A percentile compares a stretch with the other conserved stretches of the same genome.
Evolutionary conservation across 2,329 filamentous ascomycete genomes (phyloP).

Genomic region (Diaporthe vaccinii): DNA sequence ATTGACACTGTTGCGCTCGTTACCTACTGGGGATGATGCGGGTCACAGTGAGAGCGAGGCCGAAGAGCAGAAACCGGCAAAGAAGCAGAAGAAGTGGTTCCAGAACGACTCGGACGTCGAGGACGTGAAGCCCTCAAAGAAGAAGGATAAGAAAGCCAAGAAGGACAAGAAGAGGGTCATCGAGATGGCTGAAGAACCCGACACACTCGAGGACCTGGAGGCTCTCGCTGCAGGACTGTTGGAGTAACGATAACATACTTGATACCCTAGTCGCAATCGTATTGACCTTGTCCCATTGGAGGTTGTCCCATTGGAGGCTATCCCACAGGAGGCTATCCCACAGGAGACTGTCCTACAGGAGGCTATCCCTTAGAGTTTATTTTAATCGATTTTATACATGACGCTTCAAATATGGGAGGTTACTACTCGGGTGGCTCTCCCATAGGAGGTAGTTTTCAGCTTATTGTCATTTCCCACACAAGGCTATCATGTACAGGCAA

Average conservation of each 20-base stretch:
- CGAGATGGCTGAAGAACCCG: conserved; percentile 76
- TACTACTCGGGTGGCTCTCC: neutral
- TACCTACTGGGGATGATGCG: conserved; percentile 58
- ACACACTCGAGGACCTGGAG: conserved; percentile 85
- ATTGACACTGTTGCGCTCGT: conserved; percentile 68
- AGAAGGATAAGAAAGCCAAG: conserved; percentile 61
- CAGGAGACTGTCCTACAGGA: neutral
- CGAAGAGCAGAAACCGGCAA: conserved; percentile 68
- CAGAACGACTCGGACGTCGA: conserved; percentile 73
- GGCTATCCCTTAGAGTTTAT: neutral
- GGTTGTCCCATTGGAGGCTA: neutral
- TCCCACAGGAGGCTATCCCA: neutral
- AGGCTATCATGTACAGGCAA: neutral
- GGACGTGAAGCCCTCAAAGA: conserved; percentile 57
- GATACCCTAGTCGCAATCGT: conserved; percentile 18
- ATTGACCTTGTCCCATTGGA: neutral
- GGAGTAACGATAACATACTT: conserved; percentile 54
- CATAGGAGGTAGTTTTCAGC: neutral
- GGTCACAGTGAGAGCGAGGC: conserved; percentile 49
- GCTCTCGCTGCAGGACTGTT: conserved; percentile 81
- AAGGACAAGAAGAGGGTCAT: conserved; percentile 57
- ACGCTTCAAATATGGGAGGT: neutral
- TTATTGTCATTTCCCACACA: neutral
- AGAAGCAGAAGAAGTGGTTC: conserved; percentile 83
- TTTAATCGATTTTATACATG: neutral